A percentile compares a stretch with the other conserved stretches of the same genome.
Conservation (phyloP, 2,329 filamentous ascomycete species). For the Fusarium piperis region DNA sequence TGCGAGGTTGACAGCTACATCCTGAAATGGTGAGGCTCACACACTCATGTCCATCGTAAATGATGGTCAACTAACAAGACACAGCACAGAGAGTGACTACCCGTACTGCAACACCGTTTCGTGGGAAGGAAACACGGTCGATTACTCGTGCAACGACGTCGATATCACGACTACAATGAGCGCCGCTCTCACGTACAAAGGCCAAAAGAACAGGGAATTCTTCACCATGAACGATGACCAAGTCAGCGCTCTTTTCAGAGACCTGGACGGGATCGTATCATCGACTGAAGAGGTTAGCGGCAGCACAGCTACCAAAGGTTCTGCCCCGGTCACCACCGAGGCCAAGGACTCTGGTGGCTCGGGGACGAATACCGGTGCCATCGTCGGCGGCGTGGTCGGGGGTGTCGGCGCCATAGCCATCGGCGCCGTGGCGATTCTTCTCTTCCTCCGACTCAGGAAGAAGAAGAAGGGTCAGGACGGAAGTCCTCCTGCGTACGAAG, state of each 20-base stretch:
- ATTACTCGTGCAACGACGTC: slow-evolving; percentile 23
- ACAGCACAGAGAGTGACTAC: not conserved
- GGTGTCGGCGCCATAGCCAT: slow-evolving; percentile 2
- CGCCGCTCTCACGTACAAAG: slow-evolving; percentile 14
- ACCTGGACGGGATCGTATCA: not conserved
- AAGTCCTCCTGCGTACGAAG: not conserved
- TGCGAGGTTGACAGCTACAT: slow-evolving; percentile 23
- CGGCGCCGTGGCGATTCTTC: not conserved
- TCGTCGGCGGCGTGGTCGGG: slow-evolving; percentile 17
- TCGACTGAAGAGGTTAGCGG: not conserved
- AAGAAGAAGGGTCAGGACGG: slow-evolving; percentile 1
- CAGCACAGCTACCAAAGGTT: not conserved
- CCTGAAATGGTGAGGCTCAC: slow-evolving; percentile 14
- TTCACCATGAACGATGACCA: slow-evolving; percentile 7
- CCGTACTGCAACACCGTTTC: slow-evolving; percentile 20
- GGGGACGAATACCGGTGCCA: slow-evolving; percentile 5
- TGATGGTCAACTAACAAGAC: not conserved
- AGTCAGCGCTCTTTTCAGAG: not conserved
- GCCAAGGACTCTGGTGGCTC: not conserved
- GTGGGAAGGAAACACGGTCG: slow-evolving; percentile 6
- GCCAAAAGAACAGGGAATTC: slow-evolving; percentile 1
- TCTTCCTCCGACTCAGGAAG: slow-evolving; percentile 10
- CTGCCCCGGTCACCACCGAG: not conserved
- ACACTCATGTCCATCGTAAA: not conserved
- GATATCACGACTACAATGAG: slow-evolving; percentile 17